These are phyloP conservation scores for Tricholoma flavovirens DNA, from an alignment of 768 basidiomycete species.

Conservation along the genomic window DNA sequence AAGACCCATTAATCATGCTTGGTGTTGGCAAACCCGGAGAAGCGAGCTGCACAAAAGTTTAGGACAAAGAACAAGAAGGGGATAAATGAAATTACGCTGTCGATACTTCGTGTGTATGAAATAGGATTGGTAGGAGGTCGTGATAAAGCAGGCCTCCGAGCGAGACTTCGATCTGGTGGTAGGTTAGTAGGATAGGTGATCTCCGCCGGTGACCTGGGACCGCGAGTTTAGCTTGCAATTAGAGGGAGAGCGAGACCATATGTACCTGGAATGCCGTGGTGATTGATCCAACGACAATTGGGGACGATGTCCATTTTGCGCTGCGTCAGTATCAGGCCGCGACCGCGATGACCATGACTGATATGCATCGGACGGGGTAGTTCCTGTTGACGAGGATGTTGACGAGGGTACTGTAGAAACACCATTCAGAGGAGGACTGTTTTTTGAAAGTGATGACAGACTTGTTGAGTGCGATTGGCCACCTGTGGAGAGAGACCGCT, in stretches of 20 bases:
- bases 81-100: conserved; percentile 33
- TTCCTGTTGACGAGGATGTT: conserved; percentile 11
- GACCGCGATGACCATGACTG: conserved; percentile 28
- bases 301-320: conserved; percentile 9
- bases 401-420: conserved; percentile 9
- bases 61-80: conserved; percentile 1
- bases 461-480: conserved; percentile 1
- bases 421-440: conserved; percentile 21
- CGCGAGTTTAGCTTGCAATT: background rate
- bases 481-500: conserved; percentile 4
- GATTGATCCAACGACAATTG: conserved; percentile 35
- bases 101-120: conserved; percentile 41
- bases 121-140: conserved; percentile 39
- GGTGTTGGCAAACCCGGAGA: conserved; percentile 30
- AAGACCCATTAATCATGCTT: conserved; percentile 27
- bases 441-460: conserved; percentile 19
- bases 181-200: conserved; percentile 24
- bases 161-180: conserved; percentile 19
- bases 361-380: conserved; percentile 21
- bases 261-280: conserved; percentile 39
- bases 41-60: conserved; percentile 23
- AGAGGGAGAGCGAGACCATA: background rate
- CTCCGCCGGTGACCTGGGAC: conserved; percentile 37
- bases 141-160: conserved; percentile 37
- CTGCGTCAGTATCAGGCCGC: conserved; percentile 16